Conservation (phyloP, 2,329 filamentous ascomycete species). For the Pseudogymnoascus sp. region DNA sequence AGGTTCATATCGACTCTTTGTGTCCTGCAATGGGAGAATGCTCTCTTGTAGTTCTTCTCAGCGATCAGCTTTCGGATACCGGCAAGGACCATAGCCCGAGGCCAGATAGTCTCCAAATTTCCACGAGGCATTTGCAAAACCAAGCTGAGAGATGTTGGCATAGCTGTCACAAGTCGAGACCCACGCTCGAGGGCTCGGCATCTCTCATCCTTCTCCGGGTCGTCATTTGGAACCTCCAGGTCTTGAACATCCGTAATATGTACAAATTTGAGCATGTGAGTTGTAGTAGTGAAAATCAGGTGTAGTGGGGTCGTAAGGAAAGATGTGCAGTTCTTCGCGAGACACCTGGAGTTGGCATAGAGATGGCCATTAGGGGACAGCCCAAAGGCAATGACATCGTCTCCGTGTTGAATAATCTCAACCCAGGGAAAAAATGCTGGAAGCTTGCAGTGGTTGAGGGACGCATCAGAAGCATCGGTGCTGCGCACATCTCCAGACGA, state of each 20-base stretch:
- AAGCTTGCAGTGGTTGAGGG: constrained; percentile 19
- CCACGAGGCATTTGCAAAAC: constrained; percentile 92
- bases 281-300: constrained; percentile 84
- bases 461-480: constrained; percentile 16
- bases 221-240: constrained; percentile 74
- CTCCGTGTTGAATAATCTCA: constrained; percentile 21
- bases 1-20: constrained; percentile 98
- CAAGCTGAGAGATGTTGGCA: constrained; percentile 77
- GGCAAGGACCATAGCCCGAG: constrained; percentile 82
- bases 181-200: constrained; percentile 89
- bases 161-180: constrained; percentile 75
- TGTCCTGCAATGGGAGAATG: constrained; percentile 79
- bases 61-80: constrained; percentile 79
- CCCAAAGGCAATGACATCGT: constrained; percentile 35
- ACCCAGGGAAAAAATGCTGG: constrained; percentile 28
- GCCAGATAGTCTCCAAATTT: constrained; percentile 91
- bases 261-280: constrained; percentile 88
- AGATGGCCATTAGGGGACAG: constrained; percentile 69
- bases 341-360: constrained; percentile 63
- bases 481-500: constrained; percentile 22
- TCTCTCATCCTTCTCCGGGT: constrained; percentile 84
- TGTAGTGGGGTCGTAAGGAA: constrained; percentile 75
- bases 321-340: constrained; percentile 85
- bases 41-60: constrained; percentile 68
- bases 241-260: constrained; percentile 63